phyloP scores from a whole-genome alignment of 352 stramenopile species.

The Thraustochytrium sp. region DNA sequence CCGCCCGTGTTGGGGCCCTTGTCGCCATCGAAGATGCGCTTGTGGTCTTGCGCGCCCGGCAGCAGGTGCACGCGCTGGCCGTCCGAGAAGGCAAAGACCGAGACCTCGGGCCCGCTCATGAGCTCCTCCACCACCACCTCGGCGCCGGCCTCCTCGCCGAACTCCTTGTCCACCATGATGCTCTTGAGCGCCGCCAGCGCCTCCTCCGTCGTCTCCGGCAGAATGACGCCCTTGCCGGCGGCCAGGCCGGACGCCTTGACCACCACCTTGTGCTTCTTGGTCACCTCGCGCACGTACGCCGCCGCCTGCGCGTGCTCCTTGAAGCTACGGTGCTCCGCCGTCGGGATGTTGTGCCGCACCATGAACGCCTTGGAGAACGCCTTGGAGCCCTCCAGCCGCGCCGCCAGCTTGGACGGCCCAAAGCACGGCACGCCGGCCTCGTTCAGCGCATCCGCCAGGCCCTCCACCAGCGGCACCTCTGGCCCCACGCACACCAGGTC shows the following conservation, averaged over 20 bases:
- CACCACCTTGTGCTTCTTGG: slow-evolving; percentile 80
- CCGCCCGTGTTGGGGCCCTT: slow-evolving; percentile 96
- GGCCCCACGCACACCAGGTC: slow-evolving; percentile 94
- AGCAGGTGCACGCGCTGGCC: slow-evolving; percentile 88
- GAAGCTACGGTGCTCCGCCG: slow-evolving; percentile 94
- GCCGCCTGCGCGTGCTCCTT: slow-evolving; percentile 78
- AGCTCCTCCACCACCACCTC: slow-evolving; percentile 97
- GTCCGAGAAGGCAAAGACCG: slow-evolving; percentile 94
- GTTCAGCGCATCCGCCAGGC: slow-evolving; percentile 11
- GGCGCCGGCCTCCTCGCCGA: slow-evolving; percentile 80
- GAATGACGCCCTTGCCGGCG: slow-evolving; percentile 96
- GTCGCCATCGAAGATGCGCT: slow-evolving; percentile 94
- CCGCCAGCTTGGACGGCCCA: slow-evolving; percentile 85
- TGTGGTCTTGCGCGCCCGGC: slow-evolving; percentile 97
- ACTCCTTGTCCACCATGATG: slow-evolving; percentile 94
- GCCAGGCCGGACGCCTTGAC: slow-evolving; percentile 99
- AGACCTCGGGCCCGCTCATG: slow-evolving; percentile 92
- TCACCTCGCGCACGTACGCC: slow-evolving; percentile 83
- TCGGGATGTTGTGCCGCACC: slow-evolving; percentile 91
- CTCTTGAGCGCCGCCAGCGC: slow-evolving; percentile 83
- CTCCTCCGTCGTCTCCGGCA: slow-evolving; percentile 86
- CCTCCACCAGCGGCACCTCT: slow-evolving; percentile 86
- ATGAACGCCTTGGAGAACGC: slow-evolving; percentile 99
- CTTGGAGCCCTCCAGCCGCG: slow-evolving; percentile 96
- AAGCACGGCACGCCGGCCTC: slow-evolving; percentile 83